Percentiles rank a stretch among this genome's conserved stretches.
These are phyloP conservation scores for Quaeritorhiza haematococci DNA, from an alignment of 371 early-diverging fungal genomes.

Conservation along the genomic window DNA sequence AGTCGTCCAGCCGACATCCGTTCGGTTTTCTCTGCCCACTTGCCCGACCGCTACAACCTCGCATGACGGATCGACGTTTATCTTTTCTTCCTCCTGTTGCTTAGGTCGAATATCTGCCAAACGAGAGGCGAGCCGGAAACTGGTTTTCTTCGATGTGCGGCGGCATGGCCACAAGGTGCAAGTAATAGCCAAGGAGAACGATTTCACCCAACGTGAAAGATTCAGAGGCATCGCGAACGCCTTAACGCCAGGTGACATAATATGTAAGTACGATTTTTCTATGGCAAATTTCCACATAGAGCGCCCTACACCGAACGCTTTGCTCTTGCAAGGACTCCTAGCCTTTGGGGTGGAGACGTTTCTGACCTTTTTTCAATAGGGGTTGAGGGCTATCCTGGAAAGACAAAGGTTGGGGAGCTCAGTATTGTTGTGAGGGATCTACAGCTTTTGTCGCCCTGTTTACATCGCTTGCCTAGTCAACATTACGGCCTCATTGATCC, in stretches of 20 bases:
- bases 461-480: constrained; percentile 69
- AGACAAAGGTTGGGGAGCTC: constrained; percentile 77
- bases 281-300: no score
- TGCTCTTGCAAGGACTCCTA: neutral
- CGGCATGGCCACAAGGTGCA: constrained; percentile 62
- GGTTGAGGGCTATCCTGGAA: constrained; percentile 70
- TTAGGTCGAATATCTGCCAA: no score
- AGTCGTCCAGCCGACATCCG: no score
- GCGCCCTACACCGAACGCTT: neutral
- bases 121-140: constrained; percentile 65
- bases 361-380: constrained; percentile 34
- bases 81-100: no score
- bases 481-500: constrained; percentile 6
- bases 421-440: constrained; percentile 65
- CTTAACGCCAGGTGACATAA: constrained; percentile 62
- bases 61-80: no score
- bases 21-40: no score
- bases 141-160: constrained; percentile 67
- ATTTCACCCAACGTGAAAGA: constrained; percentile 30
- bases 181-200: constrained; percentile 56
- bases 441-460: constrained; percentile 82
- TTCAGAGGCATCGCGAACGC: constrained; percentile 42
- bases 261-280: constrained; percentile 39
- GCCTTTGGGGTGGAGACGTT: neutral
- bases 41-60: no score